These are phyloP conservation scores for Lichtheimia ramosa DNA, from an alignment of 371 early-diverging fungal species.

Conservation along the genomic window DNA sequence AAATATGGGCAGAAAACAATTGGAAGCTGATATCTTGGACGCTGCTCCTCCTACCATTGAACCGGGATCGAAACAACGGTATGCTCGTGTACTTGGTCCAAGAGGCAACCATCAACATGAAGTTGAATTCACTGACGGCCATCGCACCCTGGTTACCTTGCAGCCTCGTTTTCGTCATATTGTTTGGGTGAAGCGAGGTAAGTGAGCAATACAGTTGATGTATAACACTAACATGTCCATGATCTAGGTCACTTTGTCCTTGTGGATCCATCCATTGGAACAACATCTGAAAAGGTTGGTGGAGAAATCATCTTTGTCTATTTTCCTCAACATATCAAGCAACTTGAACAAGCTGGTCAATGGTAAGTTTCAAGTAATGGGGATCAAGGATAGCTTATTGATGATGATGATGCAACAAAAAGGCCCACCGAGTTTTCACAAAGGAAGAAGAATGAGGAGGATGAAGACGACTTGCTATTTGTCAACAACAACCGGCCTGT, in stretches of 20 bases:
- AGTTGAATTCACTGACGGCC: conserved; percentile 58
- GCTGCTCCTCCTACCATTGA: conserved; percentile 28
- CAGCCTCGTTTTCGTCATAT: conserved; percentile 80
- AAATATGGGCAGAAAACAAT: conserved; percentile 45
- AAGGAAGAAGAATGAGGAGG: conserved; percentile 21
- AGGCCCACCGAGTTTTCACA: conserved; percentile 46
- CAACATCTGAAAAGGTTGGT: conserved; percentile 65
- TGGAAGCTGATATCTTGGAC: conserved; percentile 24
- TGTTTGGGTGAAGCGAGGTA: conserved; percentile 86
- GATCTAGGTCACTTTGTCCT: conserved; percentile 65
- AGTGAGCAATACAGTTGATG: neutral
- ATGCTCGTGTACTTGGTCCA: conserved; percentile 67
- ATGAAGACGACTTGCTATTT: conserved; percentile 63
- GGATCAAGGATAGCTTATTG: neutral
- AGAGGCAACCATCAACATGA: conserved; percentile 79
- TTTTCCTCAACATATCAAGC: conserved; percentile 75
- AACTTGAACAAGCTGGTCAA: conserved; percentile 59
- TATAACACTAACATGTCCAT: neutral
- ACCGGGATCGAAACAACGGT: conserved; percentile 38
- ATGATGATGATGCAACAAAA: neutral
- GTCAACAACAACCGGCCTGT: conserved; percentile 65
- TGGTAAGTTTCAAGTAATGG: conserved; percentile 49
- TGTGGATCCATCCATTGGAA: conserved; percentile 60
- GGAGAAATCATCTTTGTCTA: conserved; percentile 81
- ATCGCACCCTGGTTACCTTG: conserved; percentile 62